Percentiles rank a stretch among this genome's conserved stretches.
phyloP scores from a whole-genome alignment of 2,329 filamentous ascomycete species.

The Xylariaceae sp. region DNA sequence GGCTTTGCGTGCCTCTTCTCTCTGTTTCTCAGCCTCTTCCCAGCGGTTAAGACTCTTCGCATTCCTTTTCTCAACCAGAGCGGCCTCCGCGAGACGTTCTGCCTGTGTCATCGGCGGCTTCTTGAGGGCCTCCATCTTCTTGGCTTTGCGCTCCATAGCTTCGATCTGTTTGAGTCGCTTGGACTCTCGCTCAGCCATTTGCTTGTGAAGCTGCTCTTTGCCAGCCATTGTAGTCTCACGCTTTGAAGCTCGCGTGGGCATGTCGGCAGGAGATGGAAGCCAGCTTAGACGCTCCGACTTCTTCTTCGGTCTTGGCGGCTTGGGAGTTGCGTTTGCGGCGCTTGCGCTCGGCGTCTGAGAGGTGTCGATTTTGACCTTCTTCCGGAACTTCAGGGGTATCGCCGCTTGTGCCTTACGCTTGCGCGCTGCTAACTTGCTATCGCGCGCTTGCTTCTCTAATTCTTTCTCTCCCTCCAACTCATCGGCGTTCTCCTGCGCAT shows the following conservation, averaged over 20 bases:
- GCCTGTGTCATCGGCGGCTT: slow-evolving; percentile 82
- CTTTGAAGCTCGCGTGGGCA: slow-evolving; percentile 54
- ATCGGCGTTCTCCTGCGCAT: slow-evolving; percentile 62
- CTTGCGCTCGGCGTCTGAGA: slow-evolving; percentile 33
- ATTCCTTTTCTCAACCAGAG: slow-evolving; percentile 77
- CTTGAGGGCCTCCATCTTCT: slow-evolving; percentile 66
- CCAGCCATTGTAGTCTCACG: slow-evolving; percentile 54
- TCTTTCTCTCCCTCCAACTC: slow-evolving; percentile 85
- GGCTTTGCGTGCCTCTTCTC: slow-evolving; percentile 75
- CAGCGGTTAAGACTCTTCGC: slow-evolving; percentile 86
- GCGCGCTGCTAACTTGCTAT: slow-evolving; percentile 59
- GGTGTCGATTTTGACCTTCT: slow-evolving; percentile 65
- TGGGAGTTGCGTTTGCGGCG: slow-evolving; percentile 34
- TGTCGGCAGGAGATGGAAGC: slow-evolving; percentile 50
- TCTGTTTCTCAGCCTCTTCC: slow-evolving; percentile 87
- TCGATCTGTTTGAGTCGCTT: slow-evolving; percentile 65
- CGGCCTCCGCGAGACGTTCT: slow-evolving; percentile 77
- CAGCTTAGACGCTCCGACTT: slow-evolving; percentile 56
- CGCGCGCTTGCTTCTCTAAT: slow-evolving; percentile 69
- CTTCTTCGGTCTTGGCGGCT: slow-evolving; percentile 48
- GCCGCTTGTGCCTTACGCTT: slow-evolving; percentile 78
- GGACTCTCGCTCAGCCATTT: slow-evolving; percentile 68
- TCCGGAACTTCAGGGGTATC: slow-evolving; percentile 64
- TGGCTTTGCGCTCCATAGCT: slow-evolving; percentile 62
- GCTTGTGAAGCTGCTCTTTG: slow-evolving; percentile 60